phyloP scores from a whole-genome alignment of 2,329 filamentous ascomycete genomes.

The Aschersonia sp. region DNA sequence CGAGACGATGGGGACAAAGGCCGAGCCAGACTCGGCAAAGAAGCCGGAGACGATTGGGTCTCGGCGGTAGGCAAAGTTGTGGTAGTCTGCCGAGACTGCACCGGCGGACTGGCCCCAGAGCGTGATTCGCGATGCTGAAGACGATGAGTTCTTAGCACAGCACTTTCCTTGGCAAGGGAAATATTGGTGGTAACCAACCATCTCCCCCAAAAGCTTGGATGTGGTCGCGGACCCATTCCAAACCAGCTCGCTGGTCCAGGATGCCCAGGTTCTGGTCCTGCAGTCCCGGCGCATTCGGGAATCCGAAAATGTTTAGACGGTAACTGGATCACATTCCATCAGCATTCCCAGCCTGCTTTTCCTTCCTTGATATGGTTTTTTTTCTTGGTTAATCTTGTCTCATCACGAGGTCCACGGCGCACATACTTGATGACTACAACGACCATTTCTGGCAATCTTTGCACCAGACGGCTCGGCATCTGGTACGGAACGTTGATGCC shows the following conservation, averaged over 20 bases:
- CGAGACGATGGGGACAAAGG: not conserved
- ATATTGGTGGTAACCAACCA: not conserved
- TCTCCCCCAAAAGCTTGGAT: constrained; percentile 6
- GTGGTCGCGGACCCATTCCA: constrained; percentile 8
- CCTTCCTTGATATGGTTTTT: not conserved
- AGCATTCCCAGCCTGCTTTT: not conserved
- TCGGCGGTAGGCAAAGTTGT: not conserved
- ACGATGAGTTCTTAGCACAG: not conserved
- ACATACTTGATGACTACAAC: not conserved
- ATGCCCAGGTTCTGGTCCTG: constrained; percentile 6
- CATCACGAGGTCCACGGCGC: no score
- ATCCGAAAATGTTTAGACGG: constrained; percentile 3
- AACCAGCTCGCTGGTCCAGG: constrained; percentile 5
- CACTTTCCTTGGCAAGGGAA: not conserved
- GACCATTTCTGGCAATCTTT: not conserved
- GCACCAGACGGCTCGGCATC: not conserved
- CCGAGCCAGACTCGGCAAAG: not conserved
- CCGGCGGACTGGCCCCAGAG: not conserved
- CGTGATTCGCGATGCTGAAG: not conserved
- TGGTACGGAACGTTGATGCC: not conserved
- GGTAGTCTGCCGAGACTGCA: not conserved
- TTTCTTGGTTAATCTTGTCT: no score
- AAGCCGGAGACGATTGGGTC: not conserved
- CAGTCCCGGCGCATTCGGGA: constrained; percentile 6
- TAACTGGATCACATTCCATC: not conserved